These are phyloP conservation scores for Paraphaeosphaeria sporulosa DNA, from an alignment of 2,329 filamentous ascomycete species.

Conservation along the genomic window DNA sequence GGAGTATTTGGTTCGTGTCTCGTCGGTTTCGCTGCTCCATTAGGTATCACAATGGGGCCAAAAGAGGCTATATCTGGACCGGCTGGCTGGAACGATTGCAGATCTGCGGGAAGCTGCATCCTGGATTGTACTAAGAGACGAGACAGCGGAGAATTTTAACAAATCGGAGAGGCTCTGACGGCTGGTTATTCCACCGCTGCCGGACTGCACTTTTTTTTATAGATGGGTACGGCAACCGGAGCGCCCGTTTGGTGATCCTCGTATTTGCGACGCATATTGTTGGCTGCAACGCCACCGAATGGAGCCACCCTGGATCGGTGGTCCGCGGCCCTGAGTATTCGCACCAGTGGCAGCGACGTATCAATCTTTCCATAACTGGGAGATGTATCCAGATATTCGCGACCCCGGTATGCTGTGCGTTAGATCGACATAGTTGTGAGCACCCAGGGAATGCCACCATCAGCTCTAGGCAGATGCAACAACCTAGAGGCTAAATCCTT, in stretches of 20 bases:
- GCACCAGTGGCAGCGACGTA: neutral
- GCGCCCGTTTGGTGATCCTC: slow-evolving; percentile 4
- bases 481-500: neutral
- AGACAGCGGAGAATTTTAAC: slow-evolving; percentile 25
- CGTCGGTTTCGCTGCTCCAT: slow-evolving; percentile 27
- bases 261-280: slow-evolving; percentile 10
- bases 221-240: slow-evolving; percentile 18
- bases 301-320: neutral
- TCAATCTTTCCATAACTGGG: neutral
- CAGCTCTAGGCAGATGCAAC: neutral
- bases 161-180: slow-evolving; percentile 19
- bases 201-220: slow-evolving; percentile 4
- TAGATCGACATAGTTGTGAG: neutral
- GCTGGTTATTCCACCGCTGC: slow-evolving; percentile 19
- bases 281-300: slow-evolving; percentile 6
- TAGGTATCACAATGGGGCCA: slow-evolving; percentile 15
- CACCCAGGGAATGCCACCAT: neutral
- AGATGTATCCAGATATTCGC: neutral
- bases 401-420: neutral
- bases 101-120: slow-evolving; percentile 15
- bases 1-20: slow-evolving; percentile 19
- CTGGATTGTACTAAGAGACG: slow-evolving; percentile 13
- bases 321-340: slow-evolving; percentile 1
- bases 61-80: slow-evolving; percentile 25
- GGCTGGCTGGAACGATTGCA: slow-evolving; percentile 16